Percentiles rank a stretch among this genome's conserved stretches.
Conservation (phyloP, 495 filamentous ascomycete genomes). For the Hypoxylon lienhwacheense region DNA sequence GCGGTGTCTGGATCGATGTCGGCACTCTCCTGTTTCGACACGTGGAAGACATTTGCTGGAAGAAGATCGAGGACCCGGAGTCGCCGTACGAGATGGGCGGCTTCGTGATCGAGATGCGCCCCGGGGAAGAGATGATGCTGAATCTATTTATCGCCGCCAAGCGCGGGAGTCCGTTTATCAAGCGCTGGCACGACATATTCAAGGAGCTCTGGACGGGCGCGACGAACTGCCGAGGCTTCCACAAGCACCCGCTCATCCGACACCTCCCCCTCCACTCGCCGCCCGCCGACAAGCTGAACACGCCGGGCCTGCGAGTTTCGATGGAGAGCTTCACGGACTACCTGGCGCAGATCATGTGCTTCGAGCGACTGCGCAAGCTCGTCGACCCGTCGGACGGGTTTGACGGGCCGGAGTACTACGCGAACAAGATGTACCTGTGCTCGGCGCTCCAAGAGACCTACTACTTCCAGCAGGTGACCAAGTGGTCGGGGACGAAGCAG, state of each 20-base stretch:
- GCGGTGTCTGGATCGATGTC: conserved; percentile 49
- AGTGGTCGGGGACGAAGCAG: conserved; percentile 34
- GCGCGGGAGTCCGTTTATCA: conserved; percentile 41
- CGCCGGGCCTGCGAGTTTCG: conserved; percentile 11
- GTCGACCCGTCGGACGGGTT: conserved; percentile 31
- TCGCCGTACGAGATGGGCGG: conserved; percentile 42
- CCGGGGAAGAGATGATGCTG: conserved; percentile 26
- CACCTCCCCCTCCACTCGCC: conserved; percentile 32
- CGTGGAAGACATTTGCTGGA: conserved; percentile 47
- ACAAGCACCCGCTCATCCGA: conserved; percentile 36
- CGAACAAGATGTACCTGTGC: conserved; percentile 27
- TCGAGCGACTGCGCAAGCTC: conserved; percentile 34
- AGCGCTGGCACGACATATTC: conserved; percentile 44
- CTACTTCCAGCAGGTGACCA: not conserved
- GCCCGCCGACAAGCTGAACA: conserved; percentile 23
- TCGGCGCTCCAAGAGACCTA: not conserved
- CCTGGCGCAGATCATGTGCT: conserved; percentile 35
- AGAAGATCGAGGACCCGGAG: conserved; percentile 38
- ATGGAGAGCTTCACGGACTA: conserved; percentile 40
- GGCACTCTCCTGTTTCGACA: conserved; percentile 42
- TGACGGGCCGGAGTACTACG: conserved; percentile 35
- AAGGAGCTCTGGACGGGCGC: conserved; percentile 39
- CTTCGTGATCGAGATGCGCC: conserved; percentile 35
- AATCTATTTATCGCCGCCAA: conserved; percentile 46
- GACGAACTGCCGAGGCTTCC: conserved; percentile 36